Evolutionary conservation across 2,329 filamentous ascomycete genomes (phyloP).

Genomic region (Cladobotryum mycophilum): DNA sequence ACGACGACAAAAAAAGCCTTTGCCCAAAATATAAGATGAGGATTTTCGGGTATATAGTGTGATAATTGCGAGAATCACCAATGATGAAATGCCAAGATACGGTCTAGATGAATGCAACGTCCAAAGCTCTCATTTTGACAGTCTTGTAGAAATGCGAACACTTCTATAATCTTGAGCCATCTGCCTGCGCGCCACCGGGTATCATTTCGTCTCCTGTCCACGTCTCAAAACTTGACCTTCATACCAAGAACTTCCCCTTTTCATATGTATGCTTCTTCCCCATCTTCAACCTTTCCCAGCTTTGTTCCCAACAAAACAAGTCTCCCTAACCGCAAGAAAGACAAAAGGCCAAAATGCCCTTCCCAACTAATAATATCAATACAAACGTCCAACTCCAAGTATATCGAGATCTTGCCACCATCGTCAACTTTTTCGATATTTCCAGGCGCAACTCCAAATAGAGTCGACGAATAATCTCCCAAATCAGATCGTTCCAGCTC

Average conservation of each 20-base stretch:
- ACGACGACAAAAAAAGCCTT: too few relatives aligned
- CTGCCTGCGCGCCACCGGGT: constrained; percentile 4
- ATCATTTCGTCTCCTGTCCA: constrained; percentile 11
- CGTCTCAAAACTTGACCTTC: constrained; percentile 8
- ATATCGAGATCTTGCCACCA: constrained; percentile 2
- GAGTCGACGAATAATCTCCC: constrained; percentile 18
- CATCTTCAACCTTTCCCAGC: neutral
- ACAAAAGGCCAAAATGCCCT: neutral
- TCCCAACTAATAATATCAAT: neutral
- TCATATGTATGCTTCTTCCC: neutral
- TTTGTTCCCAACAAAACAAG: neutral
- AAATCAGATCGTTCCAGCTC: constrained; percentile 20
- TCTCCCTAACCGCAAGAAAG: neutral
- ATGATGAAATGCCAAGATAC: neutral
- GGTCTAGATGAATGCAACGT: neutral
- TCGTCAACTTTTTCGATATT: neutral
- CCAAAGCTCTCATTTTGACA: neutral
- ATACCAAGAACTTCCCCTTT: constrained; percentile 1
- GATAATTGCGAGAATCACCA: neutral
- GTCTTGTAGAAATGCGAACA: neutral
- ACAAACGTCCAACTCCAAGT: neutral
- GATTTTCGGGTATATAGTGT: too few relatives aligned
- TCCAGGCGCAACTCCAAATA: neutral
- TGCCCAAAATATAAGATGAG: too few relatives aligned
- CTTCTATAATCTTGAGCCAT: neutral